Evolutionary conservation across 495 filamentous ascomycete species (phyloP).

Genomic region (Parmelia sp.): DNA sequence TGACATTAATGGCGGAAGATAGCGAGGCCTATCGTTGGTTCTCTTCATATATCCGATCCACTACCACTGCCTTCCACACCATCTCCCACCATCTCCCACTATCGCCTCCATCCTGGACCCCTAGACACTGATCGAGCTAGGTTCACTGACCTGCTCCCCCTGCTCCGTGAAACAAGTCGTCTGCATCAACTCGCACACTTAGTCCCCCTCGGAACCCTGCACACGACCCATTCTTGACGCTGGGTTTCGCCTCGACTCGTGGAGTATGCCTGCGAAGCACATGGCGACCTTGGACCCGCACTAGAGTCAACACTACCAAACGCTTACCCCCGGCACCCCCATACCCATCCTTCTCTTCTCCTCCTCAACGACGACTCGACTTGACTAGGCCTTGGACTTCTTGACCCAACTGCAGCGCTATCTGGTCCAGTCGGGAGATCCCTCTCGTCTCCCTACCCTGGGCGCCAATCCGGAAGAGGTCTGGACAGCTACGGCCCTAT

Average conservation of each 20-base stretch:
- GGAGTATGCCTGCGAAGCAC: slow-evolving; percentile 22
- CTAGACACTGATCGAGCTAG: not conserved
- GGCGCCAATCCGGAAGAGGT: slow-evolving; percentile 18
- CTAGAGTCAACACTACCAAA: slow-evolving; percentile 14
- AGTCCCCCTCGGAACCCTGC: slow-evolving; percentile 1
- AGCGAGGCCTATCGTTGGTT: slow-evolving; percentile 17
- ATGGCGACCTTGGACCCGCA: slow-evolving; percentile 19
- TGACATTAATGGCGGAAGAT: not conserved
- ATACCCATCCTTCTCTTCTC: not conserved
- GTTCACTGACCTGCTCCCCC: not conserved
- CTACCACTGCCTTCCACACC: slow-evolving; percentile 11
- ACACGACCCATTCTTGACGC: not conserved
- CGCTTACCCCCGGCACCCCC: not conserved
- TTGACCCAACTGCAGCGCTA: slow-evolving; percentile 15
- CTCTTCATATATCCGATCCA: slow-evolving; percentile 20
- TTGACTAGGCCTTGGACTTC: not conserved
- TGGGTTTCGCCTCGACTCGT: slow-evolving; percentile 13
- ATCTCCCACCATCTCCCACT: not conserved
- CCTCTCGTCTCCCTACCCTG: not conserved
- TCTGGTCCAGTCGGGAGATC: slow-evolving; percentile 21
- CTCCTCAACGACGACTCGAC: not conserved
- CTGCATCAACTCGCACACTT: not conserved
- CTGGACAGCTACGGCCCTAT: slow-evolving; percentile 15
- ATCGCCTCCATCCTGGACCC: not conserved
- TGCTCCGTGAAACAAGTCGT: slow-evolving; percentile 12